Percentiles rank a stretch among this genome's conserved stretches.
Conservation (phyloP, 768 basidiomycete genomes). For the Psilocybe cyanescens region DNA sequence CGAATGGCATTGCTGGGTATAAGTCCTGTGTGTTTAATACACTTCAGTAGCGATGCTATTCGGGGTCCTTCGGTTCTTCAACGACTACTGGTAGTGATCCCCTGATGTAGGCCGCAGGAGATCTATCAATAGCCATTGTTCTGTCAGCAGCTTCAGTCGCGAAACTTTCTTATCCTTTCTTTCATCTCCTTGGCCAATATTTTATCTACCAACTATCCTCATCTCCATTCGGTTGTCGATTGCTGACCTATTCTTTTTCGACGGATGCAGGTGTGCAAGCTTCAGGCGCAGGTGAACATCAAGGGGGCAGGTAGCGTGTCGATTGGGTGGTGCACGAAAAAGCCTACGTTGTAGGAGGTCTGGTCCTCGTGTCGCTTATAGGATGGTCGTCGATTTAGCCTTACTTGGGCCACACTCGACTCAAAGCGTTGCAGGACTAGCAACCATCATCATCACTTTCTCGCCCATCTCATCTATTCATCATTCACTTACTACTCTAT, state of each 20-base stretch:
- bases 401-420: no score
- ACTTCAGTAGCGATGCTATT: no score
- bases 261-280: constrained; percentile 35
- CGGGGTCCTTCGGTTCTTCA: no score
- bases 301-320: constrained; percentile 43
- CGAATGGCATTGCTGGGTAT: not conserved
- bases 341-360: constrained; percentile 1
- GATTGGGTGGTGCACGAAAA: constrained; percentile 37
- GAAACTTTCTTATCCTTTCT: no score
- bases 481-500: not conserved
- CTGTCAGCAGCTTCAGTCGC: no score
- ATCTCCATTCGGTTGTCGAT: not conserved
- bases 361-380: not conserved
- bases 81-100: no score
- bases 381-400: not conserved
- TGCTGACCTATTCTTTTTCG: constrained; percentile 6
- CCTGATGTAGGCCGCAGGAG: no score
- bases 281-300: constrained; percentile 41
- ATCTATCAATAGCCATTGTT: no score
- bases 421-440: no score
- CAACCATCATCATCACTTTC: no score
- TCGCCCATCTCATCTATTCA: no score
- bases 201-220: not conserved
- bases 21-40: no score
- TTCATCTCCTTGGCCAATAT: not conserved